A percentile compares a stretch with the other conserved stretches of the same genome.
Conservation (phyloP, 1,284 basidiomycete species). For the Rhodotorula sp. region DNA sequence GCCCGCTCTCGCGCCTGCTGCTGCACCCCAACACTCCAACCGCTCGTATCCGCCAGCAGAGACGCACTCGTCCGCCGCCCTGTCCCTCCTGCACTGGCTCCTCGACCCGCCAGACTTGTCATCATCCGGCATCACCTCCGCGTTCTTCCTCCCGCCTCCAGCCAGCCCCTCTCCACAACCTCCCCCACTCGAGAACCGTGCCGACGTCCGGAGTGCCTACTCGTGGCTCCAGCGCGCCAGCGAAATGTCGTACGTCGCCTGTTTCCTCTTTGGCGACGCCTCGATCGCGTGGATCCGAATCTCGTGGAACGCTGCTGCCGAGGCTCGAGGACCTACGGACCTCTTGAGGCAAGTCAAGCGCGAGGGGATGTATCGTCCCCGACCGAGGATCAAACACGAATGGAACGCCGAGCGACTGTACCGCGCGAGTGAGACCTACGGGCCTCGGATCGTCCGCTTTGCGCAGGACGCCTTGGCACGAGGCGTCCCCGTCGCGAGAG, state of each 20-base stretch:
- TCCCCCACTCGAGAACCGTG: conserved; percentile 28
- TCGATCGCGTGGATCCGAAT: conserved; percentile 31
- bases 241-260: conserved; percentile 24
- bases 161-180: conserved; percentile 31
- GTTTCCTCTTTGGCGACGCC: conserved; percentile 38
- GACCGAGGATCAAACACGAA: background rate
- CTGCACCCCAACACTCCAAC: background rate
- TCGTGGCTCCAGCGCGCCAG: conserved; percentile 26
- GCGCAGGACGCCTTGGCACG: conserved; percentile 55
- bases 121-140: background rate
- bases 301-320: conserved; percentile 6
- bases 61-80: conserved; percentile 40
- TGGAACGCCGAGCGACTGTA: conserved; percentile 46
- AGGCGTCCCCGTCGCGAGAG: conserved; percentile 55
- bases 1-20: background rate
- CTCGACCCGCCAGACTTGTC: conserved; percentile 13
- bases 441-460: conserved; percentile 56
- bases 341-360: background rate
- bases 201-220: conserved; percentile 35
- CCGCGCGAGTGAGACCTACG: conserved; percentile 56
- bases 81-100: conserved; percentile 43
- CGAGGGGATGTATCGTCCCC: conserved; percentile 27
- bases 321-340: conserved; percentile 1
- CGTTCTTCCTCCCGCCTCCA: conserved; percentile 1
- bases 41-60: conserved; percentile 38